Percentiles rank a stretch among this genome's conserved stretches.
These are phyloP conservation scores for Trichophyton simii DNA, from an alignment of 2,329 filamentous ascomycete genomes.

Conservation along the genomic window DNA sequence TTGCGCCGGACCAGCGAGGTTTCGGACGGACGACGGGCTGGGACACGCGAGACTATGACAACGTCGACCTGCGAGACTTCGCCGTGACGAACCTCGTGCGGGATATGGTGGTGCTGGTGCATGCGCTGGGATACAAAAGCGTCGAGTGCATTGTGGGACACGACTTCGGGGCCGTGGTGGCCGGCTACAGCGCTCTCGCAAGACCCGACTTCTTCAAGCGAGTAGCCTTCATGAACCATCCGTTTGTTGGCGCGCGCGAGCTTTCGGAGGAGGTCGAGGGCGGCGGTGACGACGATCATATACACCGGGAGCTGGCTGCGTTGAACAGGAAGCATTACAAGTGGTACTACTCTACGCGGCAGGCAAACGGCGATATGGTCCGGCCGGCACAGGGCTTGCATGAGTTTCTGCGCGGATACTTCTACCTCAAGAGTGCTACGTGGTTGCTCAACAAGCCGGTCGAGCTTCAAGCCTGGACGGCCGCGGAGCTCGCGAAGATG, in stretches of 20 bases:
- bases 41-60: conserved; percentile 39
- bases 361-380: conserved; percentile 28
- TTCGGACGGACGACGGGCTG: conserved; percentile 55
- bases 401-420: conserved; percentile 53
- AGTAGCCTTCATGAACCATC: conserved; percentile 53
- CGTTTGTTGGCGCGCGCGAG: conserved; percentile 44
- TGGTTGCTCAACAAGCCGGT: conserved; percentile 45
- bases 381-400: conserved; percentile 38
- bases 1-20: conserved; percentile 56
- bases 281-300: conserved; percentile 26
- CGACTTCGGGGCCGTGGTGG: conserved; percentile 52
- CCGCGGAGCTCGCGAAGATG: conserved; percentile 45
- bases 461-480: conserved; percentile 44
- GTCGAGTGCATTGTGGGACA: conserved; percentile 52
- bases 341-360: conserved; percentile 39
- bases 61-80: conserved; percentile 46
- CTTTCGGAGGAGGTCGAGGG: conserved; percentile 13
- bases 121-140: conserved; percentile 46
- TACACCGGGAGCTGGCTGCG: conserved; percentile 45
- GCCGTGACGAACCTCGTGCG: conserved; percentile 47
- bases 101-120: conserved; percentile 49
- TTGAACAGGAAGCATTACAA: conserved; percentile 56
- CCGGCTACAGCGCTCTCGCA: conserved; percentile 47
- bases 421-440: conserved; percentile 54
- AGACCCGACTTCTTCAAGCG: conserved; percentile 53